These are phyloP conservation scores for Albugo candida DNA, from an alignment of 352 stramenopile species.

Conservation along the genomic window DNA sequence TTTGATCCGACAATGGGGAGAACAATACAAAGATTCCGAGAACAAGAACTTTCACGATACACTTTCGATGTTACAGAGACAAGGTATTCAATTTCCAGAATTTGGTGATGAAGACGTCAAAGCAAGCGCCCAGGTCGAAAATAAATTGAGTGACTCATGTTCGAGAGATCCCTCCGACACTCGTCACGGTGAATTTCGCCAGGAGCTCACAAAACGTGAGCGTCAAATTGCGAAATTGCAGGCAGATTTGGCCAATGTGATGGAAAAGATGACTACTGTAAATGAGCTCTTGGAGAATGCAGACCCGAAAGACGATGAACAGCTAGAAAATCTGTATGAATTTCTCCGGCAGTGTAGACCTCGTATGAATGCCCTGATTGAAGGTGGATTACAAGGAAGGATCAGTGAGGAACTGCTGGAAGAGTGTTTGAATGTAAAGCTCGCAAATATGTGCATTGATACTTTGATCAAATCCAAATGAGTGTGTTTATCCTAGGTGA, in stretches of 20 bases:
- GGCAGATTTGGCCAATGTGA: constrained; percentile 35
- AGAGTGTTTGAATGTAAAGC: constrained; percentile 49
- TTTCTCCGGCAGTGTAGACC: constrained; percentile 70
- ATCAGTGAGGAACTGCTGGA: constrained; percentile 65
- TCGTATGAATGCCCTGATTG: constrained; percentile 77
- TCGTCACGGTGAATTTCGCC: background rate
- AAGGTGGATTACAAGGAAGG: constrained; percentile 68
- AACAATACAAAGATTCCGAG: constrained; percentile 26
- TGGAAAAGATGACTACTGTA: constrained; percentile 43
- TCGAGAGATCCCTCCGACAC: constrained; percentile 2
- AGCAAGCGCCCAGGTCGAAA: constrained; percentile 2
- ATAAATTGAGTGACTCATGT: background rate
- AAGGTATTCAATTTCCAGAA: constrained; percentile 47
- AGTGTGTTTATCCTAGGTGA: constrained; percentile 2
- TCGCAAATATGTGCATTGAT: background rate
- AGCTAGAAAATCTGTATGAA: constrained; percentile 50
- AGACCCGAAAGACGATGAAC: constrained; percentile 13
- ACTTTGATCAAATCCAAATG: constrained; percentile 1
- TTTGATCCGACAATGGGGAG: constrained; percentile 69
- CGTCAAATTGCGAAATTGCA: constrained; percentile 55
- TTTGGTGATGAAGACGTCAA: constrained; percentile 50
- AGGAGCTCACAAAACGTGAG: background rate
- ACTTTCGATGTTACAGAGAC: constrained; percentile 57
- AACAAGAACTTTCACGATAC: constrained; percentile 50
- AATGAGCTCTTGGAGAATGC: constrained; percentile 15